Conservation (phyloP, 352 stramenopile species). For the Pythium rishiriense region DNA sequence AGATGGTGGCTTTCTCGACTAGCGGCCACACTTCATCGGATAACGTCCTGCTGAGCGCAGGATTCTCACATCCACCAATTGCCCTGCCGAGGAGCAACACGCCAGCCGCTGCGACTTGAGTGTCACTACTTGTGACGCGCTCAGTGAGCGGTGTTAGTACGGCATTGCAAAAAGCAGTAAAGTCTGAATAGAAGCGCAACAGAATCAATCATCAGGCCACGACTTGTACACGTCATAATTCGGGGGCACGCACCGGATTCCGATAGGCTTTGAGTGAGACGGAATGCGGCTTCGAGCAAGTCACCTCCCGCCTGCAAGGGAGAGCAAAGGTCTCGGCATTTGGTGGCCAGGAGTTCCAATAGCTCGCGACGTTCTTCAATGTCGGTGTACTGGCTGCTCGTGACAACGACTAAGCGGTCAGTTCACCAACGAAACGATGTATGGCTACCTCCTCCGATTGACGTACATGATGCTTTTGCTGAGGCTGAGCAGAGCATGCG, state of each 20-base stretch:
- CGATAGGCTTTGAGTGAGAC: conserved; percentile 41
- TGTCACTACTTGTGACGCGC: conserved; percentile 10
- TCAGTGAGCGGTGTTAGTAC: conserved; percentile 31
- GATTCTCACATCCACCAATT: conserved; percentile 46
- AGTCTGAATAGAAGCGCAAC: conserved; percentile 44
- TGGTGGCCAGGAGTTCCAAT: conserved; percentile 21
- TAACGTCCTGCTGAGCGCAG: conserved; percentile 31
- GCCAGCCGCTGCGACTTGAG: conserved; percentile 19
- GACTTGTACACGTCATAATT: too few species aligned
- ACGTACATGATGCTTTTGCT: conserved; percentile 58
- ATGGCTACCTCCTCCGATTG: background rate
- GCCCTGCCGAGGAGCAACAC: conserved; percentile 56
- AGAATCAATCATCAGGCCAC: background rate
- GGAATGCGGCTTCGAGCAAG: conserved; percentile 68
- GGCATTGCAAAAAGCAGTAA: conserved; percentile 50
- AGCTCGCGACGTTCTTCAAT: conserved; percentile 48
- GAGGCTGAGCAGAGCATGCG: conserved; percentile 51
- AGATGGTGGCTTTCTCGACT: conserved; percentile 34
- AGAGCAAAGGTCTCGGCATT: conserved; percentile 17
- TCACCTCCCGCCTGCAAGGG: conserved; percentile 31
- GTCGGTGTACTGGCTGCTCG: conserved; percentile 59
- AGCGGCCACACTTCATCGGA: conserved; percentile 56
- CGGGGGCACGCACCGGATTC: conserved; percentile 41
- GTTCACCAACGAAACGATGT: background rate
- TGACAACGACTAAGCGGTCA: conserved; percentile 9